Evolutionary conservation across 108 stramenopile species (phyloP).

Genomic region (Pseudonitzschia multiseries): DNA sequence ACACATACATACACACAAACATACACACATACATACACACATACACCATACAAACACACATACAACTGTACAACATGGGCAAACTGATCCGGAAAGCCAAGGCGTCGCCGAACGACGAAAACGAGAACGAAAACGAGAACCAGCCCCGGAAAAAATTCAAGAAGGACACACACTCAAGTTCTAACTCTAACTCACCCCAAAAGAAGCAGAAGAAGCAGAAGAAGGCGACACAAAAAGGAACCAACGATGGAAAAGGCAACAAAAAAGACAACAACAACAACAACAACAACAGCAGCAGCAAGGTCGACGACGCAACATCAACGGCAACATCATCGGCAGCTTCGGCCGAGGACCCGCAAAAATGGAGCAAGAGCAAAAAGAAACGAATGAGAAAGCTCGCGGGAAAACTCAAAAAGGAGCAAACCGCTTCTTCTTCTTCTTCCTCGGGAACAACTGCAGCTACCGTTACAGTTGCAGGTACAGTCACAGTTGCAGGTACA

Average conservation of each 20-base stretch:
- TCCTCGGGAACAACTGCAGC: neutral
- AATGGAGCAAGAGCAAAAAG: constrained; percentile 65
- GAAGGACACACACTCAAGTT: no score
- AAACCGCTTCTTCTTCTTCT: no score
- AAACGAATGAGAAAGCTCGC: constrained; percentile 46
- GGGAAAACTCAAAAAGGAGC: constrained; percentile 36
- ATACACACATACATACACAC: no score
- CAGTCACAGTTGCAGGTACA: no score
- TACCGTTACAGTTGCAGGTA: no score
- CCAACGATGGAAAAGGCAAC: neutral
- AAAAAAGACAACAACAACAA: neutral
- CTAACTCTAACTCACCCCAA: neutral
- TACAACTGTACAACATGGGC: neutral
- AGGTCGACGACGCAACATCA: no score
- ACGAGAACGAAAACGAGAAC: no score
- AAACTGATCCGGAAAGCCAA: constrained; percentile 2
- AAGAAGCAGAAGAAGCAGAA: neutral
- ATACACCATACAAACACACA: no score
- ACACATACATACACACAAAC: no score
- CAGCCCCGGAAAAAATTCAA: neutral
- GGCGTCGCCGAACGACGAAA: neutral
- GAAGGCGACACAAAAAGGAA: no score
- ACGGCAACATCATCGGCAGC: no score
- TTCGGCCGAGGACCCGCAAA: neutral
- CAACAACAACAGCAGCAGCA: no score